Percentiles rank a stretch among this genome's conserved stretches.
These are phyloP conservation scores for Chlamydomonas sp. DNA, from an alignment of 139 green algal species.

Conservation along the genomic window DNA sequence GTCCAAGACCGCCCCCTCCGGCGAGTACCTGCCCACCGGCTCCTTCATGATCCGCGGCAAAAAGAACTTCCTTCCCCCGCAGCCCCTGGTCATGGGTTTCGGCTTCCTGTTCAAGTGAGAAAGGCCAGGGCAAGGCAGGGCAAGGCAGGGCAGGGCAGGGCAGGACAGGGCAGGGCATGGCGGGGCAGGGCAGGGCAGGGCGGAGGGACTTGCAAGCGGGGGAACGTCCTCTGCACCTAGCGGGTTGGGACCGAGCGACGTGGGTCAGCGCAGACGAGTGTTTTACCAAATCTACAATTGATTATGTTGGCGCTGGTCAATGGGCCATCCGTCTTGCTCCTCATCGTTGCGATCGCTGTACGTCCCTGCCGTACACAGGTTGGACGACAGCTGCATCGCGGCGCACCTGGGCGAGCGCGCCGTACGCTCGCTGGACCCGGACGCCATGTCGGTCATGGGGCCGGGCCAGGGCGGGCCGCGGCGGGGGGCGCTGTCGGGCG, in stretches of 20 bases:
- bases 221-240: no score
- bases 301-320: no score
- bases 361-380: conserved; percentile 10
- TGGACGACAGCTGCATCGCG: conserved; percentile 86
- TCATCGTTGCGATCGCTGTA: no score
- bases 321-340: no score
- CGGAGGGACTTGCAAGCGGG: background rate
- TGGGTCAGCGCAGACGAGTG: no score
- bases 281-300: no score
- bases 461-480: background rate
- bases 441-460: conserved; percentile 2
- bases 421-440: conserved; percentile 26
- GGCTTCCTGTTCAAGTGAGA: conserved; percentile 84
- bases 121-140: background rate
- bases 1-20: conserved; percentile 92
- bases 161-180: background rate
- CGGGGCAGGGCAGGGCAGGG: background rate
- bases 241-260: no score
- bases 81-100: conserved; percentile 93
- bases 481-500: conserved; percentile 26
- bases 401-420: conserved; percentile 88
- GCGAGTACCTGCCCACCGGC: conserved; percentile 92
- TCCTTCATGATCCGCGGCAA: conserved; percentile 94
- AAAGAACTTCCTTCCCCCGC: conserved; percentile 98
- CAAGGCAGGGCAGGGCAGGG: background rate